Conservation (phyloP, 75 land plant species). For the Selaginella moellendorffii region DNA sequence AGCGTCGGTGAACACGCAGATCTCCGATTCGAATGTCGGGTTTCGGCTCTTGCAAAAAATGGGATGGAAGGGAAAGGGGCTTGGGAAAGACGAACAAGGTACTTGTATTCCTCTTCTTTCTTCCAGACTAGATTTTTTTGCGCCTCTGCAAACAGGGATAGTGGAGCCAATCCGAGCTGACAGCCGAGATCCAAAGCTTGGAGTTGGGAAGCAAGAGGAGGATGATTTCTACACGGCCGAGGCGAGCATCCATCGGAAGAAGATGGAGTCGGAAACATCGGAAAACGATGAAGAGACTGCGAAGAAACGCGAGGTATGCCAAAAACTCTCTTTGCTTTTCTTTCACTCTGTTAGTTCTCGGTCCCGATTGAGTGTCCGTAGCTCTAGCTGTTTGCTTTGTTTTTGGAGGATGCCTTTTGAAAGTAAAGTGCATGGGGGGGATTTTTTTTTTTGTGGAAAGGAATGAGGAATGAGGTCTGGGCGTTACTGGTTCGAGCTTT, state of each 20-base stretch:
- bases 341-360: not conserved
- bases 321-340: not conserved
- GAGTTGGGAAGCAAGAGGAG: constrained; percentile 95
- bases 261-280: constrained; percentile 75
- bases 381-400: too few relatives aligned
- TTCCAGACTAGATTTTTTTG: not conserved
- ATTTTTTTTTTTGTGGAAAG: constrained; percentile 25
- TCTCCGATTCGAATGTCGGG: constrained; percentile 85
- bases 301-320: constrained; percentile 89
- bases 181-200: constrained; percentile 81
- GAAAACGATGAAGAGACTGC: constrained; percentile 78
- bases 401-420: too few relatives aligned
- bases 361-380: too few relatives aligned
- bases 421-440: too few relatives aligned
- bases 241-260: constrained; percentile 83
- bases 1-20: constrained; percentile 84
- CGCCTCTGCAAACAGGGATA: constrained; percentile 41
- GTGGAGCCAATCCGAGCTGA: constrained; percentile 92
- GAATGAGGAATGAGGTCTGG: too few relatives aligned
- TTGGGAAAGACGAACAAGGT: constrained; percentile 99
- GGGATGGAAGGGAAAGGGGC: constrained; percentile 99
- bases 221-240: constrained; percentile 93
- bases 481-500: too few relatives aligned
- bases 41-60: constrained; percentile 88
- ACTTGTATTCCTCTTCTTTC: not conserved